A percentile compares a stretch with the other conserved stretches of the same genome.
These are phyloP conservation scores for Viola odorata DNA, from an alignment of 345 rosid genomes.

Conservation along the genomic window DNA sequence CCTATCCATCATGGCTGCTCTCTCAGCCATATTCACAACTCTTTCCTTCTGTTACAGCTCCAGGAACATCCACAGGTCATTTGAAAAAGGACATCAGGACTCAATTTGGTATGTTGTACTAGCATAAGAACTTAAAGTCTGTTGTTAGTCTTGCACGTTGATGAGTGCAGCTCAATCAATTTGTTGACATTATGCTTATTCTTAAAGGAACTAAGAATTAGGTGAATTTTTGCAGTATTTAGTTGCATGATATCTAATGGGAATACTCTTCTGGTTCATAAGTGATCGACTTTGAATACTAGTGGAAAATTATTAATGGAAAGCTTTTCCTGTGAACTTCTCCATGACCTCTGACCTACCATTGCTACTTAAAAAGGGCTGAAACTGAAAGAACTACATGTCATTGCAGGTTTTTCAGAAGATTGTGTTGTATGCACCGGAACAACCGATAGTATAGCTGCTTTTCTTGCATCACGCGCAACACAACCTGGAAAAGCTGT, in stretches of 20 bases:
- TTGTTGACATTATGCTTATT: too few species aligned
- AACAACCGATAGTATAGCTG: constrained; percentile 95
- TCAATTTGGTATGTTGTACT: constrained; percentile 40
- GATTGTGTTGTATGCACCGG: constrained; percentile 76
- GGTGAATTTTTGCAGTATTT: not conserved
- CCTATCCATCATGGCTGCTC: constrained; percentile 80
- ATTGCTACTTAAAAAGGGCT: too few species aligned
- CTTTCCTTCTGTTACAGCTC: constrained; percentile 69
- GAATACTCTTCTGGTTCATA: too few species aligned
- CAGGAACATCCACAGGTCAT: constrained; percentile 63
- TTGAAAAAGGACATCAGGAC: constrained; percentile 52
- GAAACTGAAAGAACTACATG: too few species aligned
- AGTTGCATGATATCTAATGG: too few species aligned
- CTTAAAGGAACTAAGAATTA: too few species aligned
- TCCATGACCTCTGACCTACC: too few species aligned
- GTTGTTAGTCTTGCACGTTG: too few species aligned
- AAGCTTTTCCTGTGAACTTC: too few species aligned
- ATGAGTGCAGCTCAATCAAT: too few species aligned
- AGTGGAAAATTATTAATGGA: too few species aligned
- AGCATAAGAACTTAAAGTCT: not conserved
- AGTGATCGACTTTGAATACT: too few species aligned
- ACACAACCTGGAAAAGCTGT: constrained; percentile 83
- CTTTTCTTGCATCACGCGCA: constrained; percentile 91
- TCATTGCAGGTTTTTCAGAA: constrained; percentile 60
- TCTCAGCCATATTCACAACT: constrained; percentile 72